Evolutionary conservation across 169 alveolate genomes (phyloP), one percentile per base, ranked within the genome.

Genomic region (Plasmodium vivax): DNA sequence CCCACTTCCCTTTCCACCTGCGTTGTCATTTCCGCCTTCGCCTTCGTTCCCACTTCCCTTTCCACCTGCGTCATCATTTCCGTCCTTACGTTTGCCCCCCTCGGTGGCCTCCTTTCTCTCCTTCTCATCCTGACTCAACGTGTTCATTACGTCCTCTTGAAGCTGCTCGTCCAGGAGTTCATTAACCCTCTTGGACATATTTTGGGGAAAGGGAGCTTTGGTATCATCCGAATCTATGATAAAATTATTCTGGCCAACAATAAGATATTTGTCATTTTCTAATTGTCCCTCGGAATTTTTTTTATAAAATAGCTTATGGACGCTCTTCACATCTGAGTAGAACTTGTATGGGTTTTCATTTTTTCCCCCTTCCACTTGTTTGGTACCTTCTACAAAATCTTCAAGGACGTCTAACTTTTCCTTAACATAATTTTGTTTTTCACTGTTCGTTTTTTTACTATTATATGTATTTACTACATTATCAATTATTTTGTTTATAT

Each of bases 241-340:
- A 85, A 54, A 85, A 73, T 85, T 85, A 85, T 85, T 74, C 81
- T 85, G 82, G 32, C 93, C 93, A 51, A 85, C 93, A 54, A 85
- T 73, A 3, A 85, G 51, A 85, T 62, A 73, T 85, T 85, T 85
- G 16, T 74, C 81, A 3, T 41, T 27, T 43, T 85, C 93, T 27
- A 85, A 27, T 45, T 85, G 5, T 0, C 93, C 93, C 23, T 73
- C 19, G 23, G 81, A 10, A 34, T 83, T 34, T 73, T 85, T 85
- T 85, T 85, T 85, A 43, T 45, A 74, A 68, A 23, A 51, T 47
- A 85, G 1, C 81, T 85, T 85, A 85, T 85, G 93, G 79, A 85
- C 80, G n/a, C 85, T 85, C 41, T 85, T 85, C 41, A 84, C 74
- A 68, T 73, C 74, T 41, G 93, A 16, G 62, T 73, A 85, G 32